A percentile compares a stretch with the other conserved stretches of the same genome.
Evolutionary conservation across 148 eudicot genomes (phyloP).

Genomic region (Vaccinium darrowii): DNA sequence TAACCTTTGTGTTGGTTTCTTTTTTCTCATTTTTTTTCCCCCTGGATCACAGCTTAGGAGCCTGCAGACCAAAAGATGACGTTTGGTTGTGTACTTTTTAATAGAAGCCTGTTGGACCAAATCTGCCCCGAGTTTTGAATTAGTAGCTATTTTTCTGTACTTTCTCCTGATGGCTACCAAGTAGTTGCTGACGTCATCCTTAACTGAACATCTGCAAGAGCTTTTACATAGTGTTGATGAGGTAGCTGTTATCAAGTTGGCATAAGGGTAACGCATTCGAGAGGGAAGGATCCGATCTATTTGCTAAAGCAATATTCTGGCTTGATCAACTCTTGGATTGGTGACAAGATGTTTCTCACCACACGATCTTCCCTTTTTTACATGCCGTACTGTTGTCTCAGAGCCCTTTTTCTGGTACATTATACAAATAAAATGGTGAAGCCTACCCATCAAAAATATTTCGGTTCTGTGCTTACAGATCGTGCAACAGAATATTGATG

Average conservation of each 20-base stretch:
- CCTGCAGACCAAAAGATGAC: slow-evolving; percentile 31
- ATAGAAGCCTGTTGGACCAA: slow-evolving; percentile 41
- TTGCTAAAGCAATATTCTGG: slow-evolving; percentile 5
- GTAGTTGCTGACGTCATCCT: slow-evolving; percentile 27
- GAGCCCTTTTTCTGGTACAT: slow-evolving; percentile 26
- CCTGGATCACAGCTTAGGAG: slow-evolving; percentile 47
- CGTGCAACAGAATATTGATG: slow-evolving; percentile 28
- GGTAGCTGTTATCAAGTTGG: slow-evolving; percentile 31
- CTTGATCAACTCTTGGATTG: slow-evolving; percentile 23
- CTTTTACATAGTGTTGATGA: not conserved
- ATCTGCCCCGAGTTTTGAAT: slow-evolving; percentile 24
- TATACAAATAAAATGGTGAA: slow-evolving; percentile 47
- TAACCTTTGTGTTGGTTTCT: not conserved
- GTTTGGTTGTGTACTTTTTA: slow-evolving; percentile 35
- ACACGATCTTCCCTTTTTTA: slow-evolving; percentile 22
- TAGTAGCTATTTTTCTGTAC: slow-evolving; percentile 22
- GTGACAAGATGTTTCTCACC: slow-evolving; percentile 50
- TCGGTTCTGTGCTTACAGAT: slow-evolving; percentile 25
- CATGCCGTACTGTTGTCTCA: slow-evolving; percentile 28
- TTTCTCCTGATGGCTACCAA: slow-evolving; percentile 41
- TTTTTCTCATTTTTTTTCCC: not conserved
- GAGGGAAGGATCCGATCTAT: slow-evolving; percentile 12
- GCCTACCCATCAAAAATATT: slow-evolving; percentile 30
- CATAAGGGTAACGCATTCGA: slow-evolving; percentile 26
- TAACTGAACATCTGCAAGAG: slow-evolving; percentile 25